Conservation (phyloP, 371 early-diverging fungal genomes). For the Dichotomocladium elegans region DNA sequence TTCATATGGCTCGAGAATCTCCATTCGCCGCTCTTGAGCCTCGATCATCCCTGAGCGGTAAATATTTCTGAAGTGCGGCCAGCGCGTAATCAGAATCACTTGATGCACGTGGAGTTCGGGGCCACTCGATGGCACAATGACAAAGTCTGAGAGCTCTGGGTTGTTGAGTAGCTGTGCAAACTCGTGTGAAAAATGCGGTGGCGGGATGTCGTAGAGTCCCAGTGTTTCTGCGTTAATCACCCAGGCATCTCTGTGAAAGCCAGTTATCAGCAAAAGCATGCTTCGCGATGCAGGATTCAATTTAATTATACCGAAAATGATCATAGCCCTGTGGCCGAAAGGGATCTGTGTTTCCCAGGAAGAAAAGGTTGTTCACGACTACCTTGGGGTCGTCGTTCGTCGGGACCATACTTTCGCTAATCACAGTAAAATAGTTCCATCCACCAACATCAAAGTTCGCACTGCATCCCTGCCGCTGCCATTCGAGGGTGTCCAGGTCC, state of each 20-base stretch:
- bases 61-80: conserved; percentile 69
- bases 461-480: conserved; percentile 57
- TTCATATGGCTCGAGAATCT: conserved; percentile 56
- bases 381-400: conserved; percentile 14
- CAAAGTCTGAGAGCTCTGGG: conserved; percentile 61
- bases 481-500: conserved; percentile 57
- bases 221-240: conserved; percentile 55
- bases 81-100: conserved; percentile 63
- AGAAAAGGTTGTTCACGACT: conserved; percentile 33
- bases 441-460: conserved; percentile 50
- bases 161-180: conserved; percentile 53
- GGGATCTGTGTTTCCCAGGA: conserved; percentile 54
- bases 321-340: conserved; percentile 57
- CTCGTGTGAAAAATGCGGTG: conserved; percentile 37
- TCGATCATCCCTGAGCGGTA: conserved; percentile 67
- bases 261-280: background rate
- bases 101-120: conserved; percentile 59
- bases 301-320: conserved; percentile 44
- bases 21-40: conserved; percentile 47
- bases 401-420: conserved; percentile 20
- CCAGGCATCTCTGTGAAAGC: conserved; percentile 41
- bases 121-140: conserved; percentile 45
- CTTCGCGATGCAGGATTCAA: background rate
- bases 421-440: conserved; percentile 64
- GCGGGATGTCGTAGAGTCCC: conserved; percentile 56